A percentile compares a stretch with the other conserved stretches of the same genome.
Conservation (phyloP, 164 flowering plant genomes). For the Piper betle region DNA sequence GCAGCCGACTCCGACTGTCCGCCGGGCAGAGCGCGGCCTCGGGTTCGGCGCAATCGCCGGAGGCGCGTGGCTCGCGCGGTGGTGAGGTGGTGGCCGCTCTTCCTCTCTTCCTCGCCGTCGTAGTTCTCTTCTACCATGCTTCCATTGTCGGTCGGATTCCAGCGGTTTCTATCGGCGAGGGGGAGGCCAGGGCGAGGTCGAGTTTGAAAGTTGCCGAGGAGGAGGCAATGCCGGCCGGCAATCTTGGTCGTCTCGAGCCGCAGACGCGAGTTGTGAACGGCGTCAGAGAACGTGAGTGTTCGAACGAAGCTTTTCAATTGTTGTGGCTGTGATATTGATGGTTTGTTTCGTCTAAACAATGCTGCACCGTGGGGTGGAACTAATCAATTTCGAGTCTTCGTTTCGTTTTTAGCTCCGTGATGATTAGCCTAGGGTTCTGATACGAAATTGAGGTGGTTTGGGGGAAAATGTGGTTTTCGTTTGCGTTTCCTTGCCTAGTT, state of each 20-base stretch:
- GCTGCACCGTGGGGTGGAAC: not conserved
- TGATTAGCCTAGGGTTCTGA: not conserved
- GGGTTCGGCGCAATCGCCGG: slow-evolving; percentile 52
- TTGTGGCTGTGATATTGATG: not conserved
- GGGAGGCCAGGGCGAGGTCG: slow-evolving; percentile 5
- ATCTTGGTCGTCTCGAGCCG: slow-evolving; percentile 52
- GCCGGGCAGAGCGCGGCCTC: slow-evolving; percentile 26
- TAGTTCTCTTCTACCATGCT: slow-evolving; percentile 39
- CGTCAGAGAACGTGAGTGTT: slow-evolving; percentile 45
- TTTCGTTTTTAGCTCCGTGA: not conserved
- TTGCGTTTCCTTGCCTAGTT: too few species aligned
- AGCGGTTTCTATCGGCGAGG: not conserved
- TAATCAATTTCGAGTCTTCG: not conserved
- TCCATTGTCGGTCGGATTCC: slow-evolving; percentile 27
- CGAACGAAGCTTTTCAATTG: not conserved
- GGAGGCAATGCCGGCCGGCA: slow-evolving; percentile 19
- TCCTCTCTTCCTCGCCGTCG: slow-evolving; percentile 34
- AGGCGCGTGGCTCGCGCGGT: slow-evolving; percentile 25
- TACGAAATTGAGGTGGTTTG: not conserved
- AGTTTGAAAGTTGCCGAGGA: not conserved
- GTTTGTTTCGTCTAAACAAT: not conserved
- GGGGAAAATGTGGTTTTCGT: too few species aligned
- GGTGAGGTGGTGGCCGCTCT: slow-evolving; percentile 41
- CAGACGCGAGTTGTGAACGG: slow-evolving; percentile 33
- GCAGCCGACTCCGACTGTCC: slow-evolving; percentile 50